Conservation (phyloP, 2,329 filamentous ascomycete species). For the Chrysoporthe deuterocubensis region DNA sequence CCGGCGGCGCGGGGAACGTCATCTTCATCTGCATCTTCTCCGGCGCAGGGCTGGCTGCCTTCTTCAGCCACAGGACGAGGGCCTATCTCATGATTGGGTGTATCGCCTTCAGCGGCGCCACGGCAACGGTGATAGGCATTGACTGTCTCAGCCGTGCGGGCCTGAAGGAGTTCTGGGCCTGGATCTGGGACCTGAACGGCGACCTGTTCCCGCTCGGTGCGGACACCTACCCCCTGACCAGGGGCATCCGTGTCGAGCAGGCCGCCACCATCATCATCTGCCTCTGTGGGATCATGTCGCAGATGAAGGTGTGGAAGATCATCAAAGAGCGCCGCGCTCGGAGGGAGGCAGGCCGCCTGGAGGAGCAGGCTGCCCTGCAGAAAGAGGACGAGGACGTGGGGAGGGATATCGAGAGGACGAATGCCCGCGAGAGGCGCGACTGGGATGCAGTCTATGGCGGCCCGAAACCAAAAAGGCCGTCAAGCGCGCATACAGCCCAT, state of each 20-base stretch:
- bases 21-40: conserved; percentile 79
- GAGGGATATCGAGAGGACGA: conserved; percentile 65
- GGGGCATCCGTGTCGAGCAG: conserved; percentile 83
- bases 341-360: conserved; percentile 54
- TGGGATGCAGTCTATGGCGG: conserved; percentile 84
- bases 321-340: conserved; percentile 66
- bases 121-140: conserved; percentile 78
- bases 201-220: conserved; percentile 78
- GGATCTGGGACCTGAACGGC: conserved; percentile 83
- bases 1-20: conserved; percentile 60
- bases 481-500: conserved; percentile 42
- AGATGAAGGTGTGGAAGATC: conserved; percentile 84
- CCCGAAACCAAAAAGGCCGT: conserved; percentile 39
- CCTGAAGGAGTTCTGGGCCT: conserved; percentile 94
- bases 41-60: conserved; percentile 69
- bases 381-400: conserved; percentile 73
- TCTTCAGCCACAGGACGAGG: conserved; percentile 78
- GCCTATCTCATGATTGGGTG: conserved; percentile 76
- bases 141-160: conserved; percentile 91
- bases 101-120: conserved; percentile 82
- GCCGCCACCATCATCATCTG: conserved; percentile 77
- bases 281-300: conserved; percentile 77
- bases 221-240: conserved; percentile 81
- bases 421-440: conserved; percentile 61
- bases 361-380: conserved; percentile 58